These are phyloP conservation scores for Fusarium sulawesiense DNA, from an alignment of 2,329 filamentous ascomycete species.

Conservation along the genomic window DNA sequence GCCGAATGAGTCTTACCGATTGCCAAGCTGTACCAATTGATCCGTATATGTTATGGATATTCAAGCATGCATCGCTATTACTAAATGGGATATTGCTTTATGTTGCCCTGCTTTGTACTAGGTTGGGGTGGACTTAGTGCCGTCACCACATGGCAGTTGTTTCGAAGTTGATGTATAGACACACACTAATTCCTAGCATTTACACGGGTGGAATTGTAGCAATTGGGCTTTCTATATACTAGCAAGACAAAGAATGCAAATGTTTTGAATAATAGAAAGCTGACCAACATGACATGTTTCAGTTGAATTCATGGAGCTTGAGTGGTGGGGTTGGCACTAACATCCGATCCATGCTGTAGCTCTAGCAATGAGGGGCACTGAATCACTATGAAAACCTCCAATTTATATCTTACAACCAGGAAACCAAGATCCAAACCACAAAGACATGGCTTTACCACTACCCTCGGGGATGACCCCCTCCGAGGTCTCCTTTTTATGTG, in stretches of 20 bases:
- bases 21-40: background rate
- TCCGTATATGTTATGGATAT: background rate
- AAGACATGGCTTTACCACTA: constrained; percentile 62
- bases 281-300: no score
- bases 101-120: background rate
- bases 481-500: constrained; percentile 93
- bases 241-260: no score
- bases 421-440: constrained; percentile 3
- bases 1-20: constrained; percentile 21
- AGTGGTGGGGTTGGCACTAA: constrained; percentile 30
- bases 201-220: no score
- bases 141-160: background rate
- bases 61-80: background rate
- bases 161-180: background rate
- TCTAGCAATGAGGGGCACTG: constrained; percentile 14
- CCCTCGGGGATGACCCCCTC: constrained; percentile 76
- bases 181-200: no score
- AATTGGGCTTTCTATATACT: no score
- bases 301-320: background rate
- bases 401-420: constrained; percentile 29
- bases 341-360: constrained; percentile 5
- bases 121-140: no score
- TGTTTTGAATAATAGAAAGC: no score
- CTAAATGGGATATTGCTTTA: background rate
- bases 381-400: constrained; percentile 10